Conservation (phyloP, 495 filamentous ascomycete genomes). For the Neurospora hispaniola region DNA sequence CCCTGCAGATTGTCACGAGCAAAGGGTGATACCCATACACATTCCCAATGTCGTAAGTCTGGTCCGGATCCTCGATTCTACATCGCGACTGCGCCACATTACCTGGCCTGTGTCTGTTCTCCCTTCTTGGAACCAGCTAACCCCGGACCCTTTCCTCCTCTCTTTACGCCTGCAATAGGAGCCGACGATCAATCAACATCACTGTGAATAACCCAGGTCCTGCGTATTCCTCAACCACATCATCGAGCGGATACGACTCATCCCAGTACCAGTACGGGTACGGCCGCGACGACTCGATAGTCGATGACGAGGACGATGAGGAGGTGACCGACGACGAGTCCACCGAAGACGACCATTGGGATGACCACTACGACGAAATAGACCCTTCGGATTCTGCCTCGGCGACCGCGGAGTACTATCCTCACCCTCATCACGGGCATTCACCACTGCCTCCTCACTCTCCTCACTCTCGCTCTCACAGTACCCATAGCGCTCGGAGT, state of each 20-base stretch:
- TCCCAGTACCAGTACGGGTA: constrained; percentile 11
- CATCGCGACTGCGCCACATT: constrained; percentile 3
- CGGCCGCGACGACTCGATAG: constrained; percentile 33
- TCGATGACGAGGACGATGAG: constrained; percentile 41
- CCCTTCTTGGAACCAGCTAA: constrained; percentile 7
- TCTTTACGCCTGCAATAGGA: constrained; percentile 14
- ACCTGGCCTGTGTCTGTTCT: not conserved
- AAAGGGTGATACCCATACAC: constrained; percentile 26
- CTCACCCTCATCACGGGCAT: constrained; percentile 9
- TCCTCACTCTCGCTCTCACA: not conserved
- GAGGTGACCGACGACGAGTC: constrained; percentile 22
- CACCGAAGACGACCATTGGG: constrained; percentile 43
- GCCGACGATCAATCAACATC: constrained; percentile 42
- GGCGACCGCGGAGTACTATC: constrained; percentile 22
- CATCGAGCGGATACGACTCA: constrained; percentile 21
- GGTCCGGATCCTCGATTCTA: not conserved
- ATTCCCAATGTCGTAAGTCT: constrained; percentile 42
- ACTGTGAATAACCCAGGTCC: constrained; percentile 34
- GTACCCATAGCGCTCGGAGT: constrained; percentile 18
- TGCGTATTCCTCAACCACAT: constrained; percentile 7
- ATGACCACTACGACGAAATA: constrained; percentile 48
- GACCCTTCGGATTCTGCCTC: constrained; percentile 79
- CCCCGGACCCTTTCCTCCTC: constrained; percentile 7
- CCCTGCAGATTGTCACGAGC: constrained; percentile 29
- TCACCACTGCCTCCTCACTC: not conserved